phyloP scores from a whole-genome alignment of 371 early-diverging fungal species.

The Conidiobolus incongruus region DNA sequence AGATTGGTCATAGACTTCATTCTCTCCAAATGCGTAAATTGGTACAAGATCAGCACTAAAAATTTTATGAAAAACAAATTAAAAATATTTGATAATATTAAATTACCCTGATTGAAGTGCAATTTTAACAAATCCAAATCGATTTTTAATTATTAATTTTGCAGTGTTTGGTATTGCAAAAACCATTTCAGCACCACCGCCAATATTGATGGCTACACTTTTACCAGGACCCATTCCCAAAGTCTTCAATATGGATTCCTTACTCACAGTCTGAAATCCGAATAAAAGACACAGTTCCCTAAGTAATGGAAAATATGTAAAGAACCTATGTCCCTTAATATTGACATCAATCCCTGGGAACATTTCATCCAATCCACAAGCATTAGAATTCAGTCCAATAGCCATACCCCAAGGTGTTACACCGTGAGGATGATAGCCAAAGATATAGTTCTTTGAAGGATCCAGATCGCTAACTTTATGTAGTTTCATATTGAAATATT shows the following conservation, averaged over 20 bases:
- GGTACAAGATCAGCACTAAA: conserved; percentile 42
- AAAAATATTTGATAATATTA: conserved; percentile 39
- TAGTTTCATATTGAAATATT: too few species aligned
- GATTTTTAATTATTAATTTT: conserved; percentile 51
- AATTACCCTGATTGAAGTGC: conserved; percentile 28
- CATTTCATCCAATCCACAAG: conserved; percentile 26
- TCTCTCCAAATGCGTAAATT: conserved; percentile 58
- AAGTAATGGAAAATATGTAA: conserved; percentile 45
- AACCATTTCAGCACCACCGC: conserved; percentile 58
- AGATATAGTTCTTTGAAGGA: conserved; percentile 49
- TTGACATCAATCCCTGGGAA: conserved; percentile 39
- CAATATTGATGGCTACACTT: conserved; percentile 48
- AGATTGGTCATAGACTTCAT: conserved; percentile 46
- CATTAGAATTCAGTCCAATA: conserved; percentile 52
- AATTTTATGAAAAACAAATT: conserved; percentile 50
- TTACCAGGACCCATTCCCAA: conserved; percentile 36
- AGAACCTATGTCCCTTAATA: conserved; percentile 29
- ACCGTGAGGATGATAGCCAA: conserved; percentile 68
- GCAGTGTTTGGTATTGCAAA: conserved; percentile 43
- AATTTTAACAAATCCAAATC: conserved; percentile 45
- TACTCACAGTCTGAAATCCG: conserved; percentile 46
- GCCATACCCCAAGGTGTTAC: conserved; percentile 64
- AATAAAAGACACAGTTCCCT: conserved; percentile 41
- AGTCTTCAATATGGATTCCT: conserved; percentile 39
- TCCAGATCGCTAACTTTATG: too few species aligned